Evolutionary conservation across 2,329 filamentous ascomycete genomes (phyloP), one percentile per base, ranked within the genome.

Genomic region (Pyricularia grisea): DNA sequence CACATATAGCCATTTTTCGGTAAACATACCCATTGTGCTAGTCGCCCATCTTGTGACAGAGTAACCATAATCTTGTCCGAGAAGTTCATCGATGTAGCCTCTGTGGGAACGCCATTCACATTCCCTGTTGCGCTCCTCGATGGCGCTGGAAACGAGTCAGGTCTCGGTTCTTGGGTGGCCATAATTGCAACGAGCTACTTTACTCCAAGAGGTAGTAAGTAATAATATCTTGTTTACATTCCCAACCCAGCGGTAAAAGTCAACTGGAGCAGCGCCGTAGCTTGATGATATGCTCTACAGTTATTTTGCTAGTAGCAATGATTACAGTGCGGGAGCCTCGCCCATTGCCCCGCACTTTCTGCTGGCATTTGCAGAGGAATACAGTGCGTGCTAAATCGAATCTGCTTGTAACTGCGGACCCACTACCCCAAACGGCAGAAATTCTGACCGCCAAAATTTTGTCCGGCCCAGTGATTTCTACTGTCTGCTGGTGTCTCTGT

Each of bases 21-120:
- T 42, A 27, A 23, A 77, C 81, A 68, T 83, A 97, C 93, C 95
- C 95, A 99, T 84, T 98, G 95, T 25, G 92, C 91, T 65, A 98
- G 81, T 70, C 90, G 87, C 7, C 94, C 94, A 71, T 90, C 87
- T 80, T 98, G 95, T 0, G 92, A 92, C 70, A 98, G 85, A 0
- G 93, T 97, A 71, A 99, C 82, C 74, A 99, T 81, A 74, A 99
- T 93, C 79, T 93, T 97, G 84, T 98, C 95, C 10, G 89, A 85
- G 79, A 98, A 98, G 74, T 84, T 87, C 68, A 93, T 83, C 12
- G 85, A 85, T 58, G 88, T 89, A 42, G 92, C 89, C 72, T 93
- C 88, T 1, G 95, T 98, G 50, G 84, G 78, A 27, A 90, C 78
- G 33, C 88, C 88, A 71, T 90, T 87, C 71, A 97, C 87, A 3